A percentile compares a stretch with the other conserved stretches of the same genome.
Conservation (phyloP, 2,329 filamentous ascomycete genomes). For the Penicillium sclerotiorum region DNA sequence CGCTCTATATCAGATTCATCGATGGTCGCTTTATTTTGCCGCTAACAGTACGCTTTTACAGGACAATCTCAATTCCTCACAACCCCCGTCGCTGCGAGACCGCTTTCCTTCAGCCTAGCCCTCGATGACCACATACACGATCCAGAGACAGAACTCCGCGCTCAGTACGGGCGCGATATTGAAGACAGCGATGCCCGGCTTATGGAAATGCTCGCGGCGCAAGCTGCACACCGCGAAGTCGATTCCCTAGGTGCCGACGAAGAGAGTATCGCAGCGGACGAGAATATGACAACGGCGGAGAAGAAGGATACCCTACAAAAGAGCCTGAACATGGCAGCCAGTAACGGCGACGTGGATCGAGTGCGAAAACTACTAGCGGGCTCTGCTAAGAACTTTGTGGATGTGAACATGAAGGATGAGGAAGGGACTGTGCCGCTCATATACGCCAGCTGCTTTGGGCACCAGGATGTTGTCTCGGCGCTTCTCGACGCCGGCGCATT, state of each 20-base stretch:
- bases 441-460: constrained; percentile 97
- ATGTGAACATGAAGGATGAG: constrained; percentile 86
- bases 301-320: constrained; percentile 84
- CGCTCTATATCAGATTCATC: too few relatives aligned
- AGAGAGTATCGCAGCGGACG: constrained; percentile 73
- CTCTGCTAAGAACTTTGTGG: constrained; percentile 72
- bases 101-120: constrained; percentile 81
- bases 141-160: constrained; percentile 51
- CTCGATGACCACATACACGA: constrained; percentile 77
- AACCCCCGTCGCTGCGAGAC: constrained; percentile 79
- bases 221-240: constrained; percentile 79
- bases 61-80: constrained; percentile 96
- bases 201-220: constrained; percentile 94
- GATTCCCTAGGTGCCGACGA: constrained; percentile 73
- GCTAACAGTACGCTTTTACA: constrained; percentile 43
- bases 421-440: constrained; percentile 96
- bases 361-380: constrained; percentile 76
- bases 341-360: constrained; percentile 87
- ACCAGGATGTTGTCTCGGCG: constrained; percentile 82
- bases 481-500: constrained; percentile 83
- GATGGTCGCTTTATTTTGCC: not conserved
- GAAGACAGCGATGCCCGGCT: constrained; percentile 83
- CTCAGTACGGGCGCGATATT: constrained; percentile 41
- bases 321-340: constrained; percentile 89
- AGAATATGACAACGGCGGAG: constrained; percentile 72